Evolutionary conservation across 805 yeast genomes (phyloP).

Genomic region (Danielia reshetovae): DNA sequence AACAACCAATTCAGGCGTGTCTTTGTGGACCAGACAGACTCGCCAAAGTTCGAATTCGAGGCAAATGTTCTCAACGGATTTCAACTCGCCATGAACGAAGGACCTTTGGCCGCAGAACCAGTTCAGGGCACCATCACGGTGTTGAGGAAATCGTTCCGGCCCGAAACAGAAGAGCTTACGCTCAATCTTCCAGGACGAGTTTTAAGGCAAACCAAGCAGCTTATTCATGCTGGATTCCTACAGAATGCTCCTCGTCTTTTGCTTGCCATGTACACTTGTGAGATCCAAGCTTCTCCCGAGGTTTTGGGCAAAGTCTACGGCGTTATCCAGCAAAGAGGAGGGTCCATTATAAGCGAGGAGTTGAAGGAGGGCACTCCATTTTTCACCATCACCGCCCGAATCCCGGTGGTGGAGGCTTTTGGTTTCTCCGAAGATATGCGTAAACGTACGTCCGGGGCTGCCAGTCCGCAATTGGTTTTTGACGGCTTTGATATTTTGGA

Average conservation of each 20-base stretch:
- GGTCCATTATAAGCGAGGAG: constrained; percentile 83
- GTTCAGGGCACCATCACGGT: constrained; percentile 73
- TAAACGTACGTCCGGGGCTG: constrained; percentile 93
- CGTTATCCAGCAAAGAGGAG: constrained; percentile 85
- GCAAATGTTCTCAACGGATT: constrained; percentile 77
- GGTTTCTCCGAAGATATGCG: constrained; percentile 95
- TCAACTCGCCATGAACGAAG: constrained; percentile 75
- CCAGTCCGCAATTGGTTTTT: constrained; percentile 91
- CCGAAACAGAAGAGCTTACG: constrained; percentile 27
- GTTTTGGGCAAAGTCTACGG: constrained; percentile 94
- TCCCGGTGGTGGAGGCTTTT: constrained; percentile 95
- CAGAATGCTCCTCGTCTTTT: constrained; percentile 86
- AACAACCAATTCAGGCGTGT: constrained; percentile 26
- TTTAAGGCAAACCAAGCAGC: constrained; percentile 67
- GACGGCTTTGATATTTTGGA: constrained; percentile 84
- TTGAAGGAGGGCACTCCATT: constrained; percentile 98
- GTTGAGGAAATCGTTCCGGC: constrained; percentile 23
- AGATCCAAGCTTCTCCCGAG: constrained; percentile 91
- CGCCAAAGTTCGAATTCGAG: constrained; percentile 38
- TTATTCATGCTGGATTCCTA: constrained; percentile 65
- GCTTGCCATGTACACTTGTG: constrained; percentile 92
- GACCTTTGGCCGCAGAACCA: constrained; percentile 87
- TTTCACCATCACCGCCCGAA: constrained; percentile 75
- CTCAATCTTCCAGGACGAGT: constrained; percentile 65
- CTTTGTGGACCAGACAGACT: constrained; percentile 18